Percentiles rank a stretch among this genome's conserved stretches.
These are phyloP conservation scores for Pythium folliculosum DNA, from an alignment of 352 stramenopile species.

Conservation along the genomic window DNA sequence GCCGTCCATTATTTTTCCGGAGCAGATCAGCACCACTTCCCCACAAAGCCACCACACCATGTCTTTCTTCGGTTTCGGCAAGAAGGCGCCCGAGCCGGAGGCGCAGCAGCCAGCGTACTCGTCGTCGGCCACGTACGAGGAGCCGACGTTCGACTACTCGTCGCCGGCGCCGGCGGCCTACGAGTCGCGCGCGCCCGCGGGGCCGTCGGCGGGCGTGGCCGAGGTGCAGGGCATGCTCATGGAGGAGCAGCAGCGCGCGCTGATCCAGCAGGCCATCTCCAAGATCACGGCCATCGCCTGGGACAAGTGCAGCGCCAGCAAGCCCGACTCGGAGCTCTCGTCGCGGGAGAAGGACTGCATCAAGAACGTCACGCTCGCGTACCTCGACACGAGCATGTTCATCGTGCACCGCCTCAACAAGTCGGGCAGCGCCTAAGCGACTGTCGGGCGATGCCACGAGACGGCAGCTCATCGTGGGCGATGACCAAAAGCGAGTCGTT, in stretches of 20 bases:
- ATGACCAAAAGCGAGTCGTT: neutral
- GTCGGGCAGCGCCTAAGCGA: conserved; percentile 33
- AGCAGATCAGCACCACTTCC: conserved; percentile 1
- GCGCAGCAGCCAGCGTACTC: conserved; percentile 29
- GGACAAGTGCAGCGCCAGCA: conserved; percentile 88
- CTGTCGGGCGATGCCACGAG: neutral
- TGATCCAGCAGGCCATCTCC: conserved; percentile 87
- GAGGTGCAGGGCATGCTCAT: conserved; percentile 84
- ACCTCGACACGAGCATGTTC: conserved; percentile 89
- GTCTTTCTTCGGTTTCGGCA: conserved; percentile 85
- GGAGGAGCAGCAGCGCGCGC: conserved; percentile 86
- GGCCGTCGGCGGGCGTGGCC: conserved; percentile 40
- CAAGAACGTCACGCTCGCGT: conserved; percentile 85
- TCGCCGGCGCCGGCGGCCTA: conserved; percentile 38
- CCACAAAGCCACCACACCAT: conserved; percentile 30
- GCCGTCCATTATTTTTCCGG: conserved; percentile 2
- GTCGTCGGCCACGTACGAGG: conserved; percentile 73
- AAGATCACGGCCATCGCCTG: conserved; percentile 90
- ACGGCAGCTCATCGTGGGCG: neutral
- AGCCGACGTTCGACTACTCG: conserved; percentile 78
- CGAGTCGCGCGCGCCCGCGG: conserved; percentile 31
- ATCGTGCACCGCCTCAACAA: conserved; percentile 85
- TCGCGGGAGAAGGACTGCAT: conserved; percentile 84
- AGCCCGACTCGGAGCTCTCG: conserved; percentile 81
- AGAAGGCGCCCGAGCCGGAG: conserved; percentile 60